Evolutionary conservation across 768 basidiomycete genomes (phyloP).

Genomic region (Cytidiella melzeri): DNA sequence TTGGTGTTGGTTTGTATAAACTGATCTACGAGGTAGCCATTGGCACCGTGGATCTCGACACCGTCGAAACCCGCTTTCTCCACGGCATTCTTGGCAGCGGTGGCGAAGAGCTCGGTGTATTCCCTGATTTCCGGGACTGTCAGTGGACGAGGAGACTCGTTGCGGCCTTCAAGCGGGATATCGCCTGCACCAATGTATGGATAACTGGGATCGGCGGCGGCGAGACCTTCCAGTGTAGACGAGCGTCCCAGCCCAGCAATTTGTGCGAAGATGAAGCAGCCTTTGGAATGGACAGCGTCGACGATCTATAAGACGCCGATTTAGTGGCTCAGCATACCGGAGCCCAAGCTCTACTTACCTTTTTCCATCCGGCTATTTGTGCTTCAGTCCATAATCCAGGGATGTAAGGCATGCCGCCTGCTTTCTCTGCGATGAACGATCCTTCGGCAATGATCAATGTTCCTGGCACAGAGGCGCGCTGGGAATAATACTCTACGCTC

Average conservation of each 20-base stretch:
- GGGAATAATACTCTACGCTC: conserved; percentile 40
- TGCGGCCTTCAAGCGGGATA: conserved; percentile 15
- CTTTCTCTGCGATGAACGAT: conserved; percentile 42
- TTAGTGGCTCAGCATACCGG: background rate
- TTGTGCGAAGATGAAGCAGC: conserved; percentile 47
- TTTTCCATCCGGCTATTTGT: conserved; percentile 49
- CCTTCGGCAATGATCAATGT: conserved; percentile 55
- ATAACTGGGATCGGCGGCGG: conserved; percentile 26
- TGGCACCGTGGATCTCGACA: conserved; percentile 31
- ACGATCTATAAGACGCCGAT: conserved; percentile 35
- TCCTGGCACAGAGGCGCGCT: conserved; percentile 41
- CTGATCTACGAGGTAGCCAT: conserved; percentile 34
- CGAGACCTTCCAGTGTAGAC: too few species aligned
- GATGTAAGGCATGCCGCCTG: conserved; percentile 42
- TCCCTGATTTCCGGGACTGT: conserved; percentile 29
- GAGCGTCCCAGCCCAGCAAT: conserved; percentile 53
- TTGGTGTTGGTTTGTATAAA: conserved; percentile 34
- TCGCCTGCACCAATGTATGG: conserved; percentile 30
- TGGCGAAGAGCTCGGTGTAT: conserved; percentile 26
- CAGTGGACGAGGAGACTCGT: conserved; percentile 18
- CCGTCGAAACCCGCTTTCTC: too few species aligned
- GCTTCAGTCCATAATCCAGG: conserved; percentile 63
- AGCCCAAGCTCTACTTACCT: conserved; percentile 25
- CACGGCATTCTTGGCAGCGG: conserved; percentile 26
- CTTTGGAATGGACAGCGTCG: conserved; percentile 49